phyloP scores from a whole-genome alignment of 2,329 filamentous ascomycete species.

The Aspergillus ustus region DNA sequence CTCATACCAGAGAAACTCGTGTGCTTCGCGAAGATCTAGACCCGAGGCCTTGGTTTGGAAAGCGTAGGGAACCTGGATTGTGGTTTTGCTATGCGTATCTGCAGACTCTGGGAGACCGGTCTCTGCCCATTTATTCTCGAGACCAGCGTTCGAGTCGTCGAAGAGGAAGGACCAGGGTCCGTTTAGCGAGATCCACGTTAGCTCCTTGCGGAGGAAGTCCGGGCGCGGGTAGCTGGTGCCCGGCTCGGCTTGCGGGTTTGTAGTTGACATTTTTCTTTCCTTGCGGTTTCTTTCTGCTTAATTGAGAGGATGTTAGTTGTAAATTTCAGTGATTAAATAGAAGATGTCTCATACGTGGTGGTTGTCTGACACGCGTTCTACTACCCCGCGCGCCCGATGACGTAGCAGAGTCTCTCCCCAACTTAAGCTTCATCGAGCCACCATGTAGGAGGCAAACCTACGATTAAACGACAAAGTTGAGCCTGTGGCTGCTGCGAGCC shows the following conservation, averaged over 20 bases:
- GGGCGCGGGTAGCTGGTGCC: conserved; percentile 61
- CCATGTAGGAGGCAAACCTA: too few relatives aligned
- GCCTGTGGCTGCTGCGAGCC: too few relatives aligned
- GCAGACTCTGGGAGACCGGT: conserved; percentile 27
- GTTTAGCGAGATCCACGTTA: conserved; percentile 66
- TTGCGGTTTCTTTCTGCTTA: background rate
- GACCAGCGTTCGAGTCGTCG: conserved; percentile 66
- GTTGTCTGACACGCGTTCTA: too few relatives aligned
- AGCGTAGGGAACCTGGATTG: conserved; percentile 67
- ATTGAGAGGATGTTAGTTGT: too few relatives aligned
- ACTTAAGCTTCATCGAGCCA: too few relatives aligned
- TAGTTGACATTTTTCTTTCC: background rate
- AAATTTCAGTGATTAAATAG: too few relatives aligned
- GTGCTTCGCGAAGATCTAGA: conserved; percentile 64
- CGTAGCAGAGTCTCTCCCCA: too few relatives aligned
- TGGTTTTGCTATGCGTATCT: conserved; percentile 50
- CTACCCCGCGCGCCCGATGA: too few relatives aligned
- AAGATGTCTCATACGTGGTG: too few relatives aligned
- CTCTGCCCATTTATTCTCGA: conserved; percentile 29
- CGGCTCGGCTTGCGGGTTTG: background rate
- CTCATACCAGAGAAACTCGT: conserved; percentile 72
- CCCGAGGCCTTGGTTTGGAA: conserved; percentile 69
- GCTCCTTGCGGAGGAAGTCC: conserved; percentile 62
- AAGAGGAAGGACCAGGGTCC: conserved; percentile 68
- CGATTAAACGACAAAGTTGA: too few relatives aligned